Evolutionary conservation across 345 rosid genomes (phyloP).

Genomic region (Lepidium africanum): DNA sequence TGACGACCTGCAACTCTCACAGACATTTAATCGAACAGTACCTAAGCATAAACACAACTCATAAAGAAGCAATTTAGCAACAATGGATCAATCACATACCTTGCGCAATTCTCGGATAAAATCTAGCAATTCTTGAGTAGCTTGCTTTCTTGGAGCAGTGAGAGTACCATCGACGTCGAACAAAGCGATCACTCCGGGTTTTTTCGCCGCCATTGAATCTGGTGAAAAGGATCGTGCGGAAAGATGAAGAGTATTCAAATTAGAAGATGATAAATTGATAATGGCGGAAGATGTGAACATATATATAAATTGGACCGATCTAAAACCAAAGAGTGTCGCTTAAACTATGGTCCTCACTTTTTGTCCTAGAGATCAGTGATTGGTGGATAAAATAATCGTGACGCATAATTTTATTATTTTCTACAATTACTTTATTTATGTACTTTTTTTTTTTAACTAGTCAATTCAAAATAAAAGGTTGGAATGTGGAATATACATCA

Average conservation of each 20-base stretch:
- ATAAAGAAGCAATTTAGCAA: background rate
- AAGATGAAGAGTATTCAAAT: background rate
- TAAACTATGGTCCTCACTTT: constrained; percentile 21
- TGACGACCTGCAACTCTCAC: constrained; percentile 51
- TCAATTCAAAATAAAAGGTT: background rate
- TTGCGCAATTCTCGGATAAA: constrained; percentile 70
- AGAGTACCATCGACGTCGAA: constrained; percentile 99
- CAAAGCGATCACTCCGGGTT: constrained; percentile 77
- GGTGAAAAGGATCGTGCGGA: background rate
- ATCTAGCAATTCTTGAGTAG: constrained; percentile 47
- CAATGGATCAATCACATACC: constrained; percentile 34
- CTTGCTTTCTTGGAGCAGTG: constrained; percentile 85
- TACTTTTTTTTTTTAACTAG: background rate
- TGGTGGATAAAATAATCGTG: constrained; percentile 8
- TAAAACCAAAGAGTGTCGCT: constrained; percentile 22
- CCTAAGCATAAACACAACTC: background rate
- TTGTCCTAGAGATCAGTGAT: constrained; percentile 22
- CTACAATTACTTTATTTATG: background rate
- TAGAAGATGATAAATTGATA: constrained; percentile 5
- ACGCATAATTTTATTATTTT: background rate
- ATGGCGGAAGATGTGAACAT: constrained; percentile 20
- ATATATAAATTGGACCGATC: constrained; percentile 18
- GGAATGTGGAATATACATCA: background rate
- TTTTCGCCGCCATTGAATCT: constrained; percentile 35
- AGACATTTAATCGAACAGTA: constrained; percentile 13